Evolutionary conservation across 495 filamentous ascomycete species (phyloP).

Genomic region (Aspergillus homomorphus): DNA sequence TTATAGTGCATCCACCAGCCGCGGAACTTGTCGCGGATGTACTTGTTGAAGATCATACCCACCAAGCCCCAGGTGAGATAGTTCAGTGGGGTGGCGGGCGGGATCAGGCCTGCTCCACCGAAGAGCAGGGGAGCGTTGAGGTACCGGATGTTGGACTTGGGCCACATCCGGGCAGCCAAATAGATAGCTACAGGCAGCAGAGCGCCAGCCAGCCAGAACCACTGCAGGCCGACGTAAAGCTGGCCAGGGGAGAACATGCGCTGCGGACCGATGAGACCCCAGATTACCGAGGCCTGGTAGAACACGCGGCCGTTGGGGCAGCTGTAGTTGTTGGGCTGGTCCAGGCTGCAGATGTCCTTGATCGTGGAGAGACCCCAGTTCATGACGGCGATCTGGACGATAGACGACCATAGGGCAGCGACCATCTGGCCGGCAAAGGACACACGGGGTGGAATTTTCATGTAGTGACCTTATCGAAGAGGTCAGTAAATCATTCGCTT

Average conservation of each 20-base stretch:
- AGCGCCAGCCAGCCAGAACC: slow-evolving; percentile 50
- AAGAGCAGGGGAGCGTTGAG: slow-evolving; percentile 50
- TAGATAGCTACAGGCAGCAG: slow-evolving; percentile 48
- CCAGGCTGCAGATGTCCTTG: slow-evolving; percentile 44
- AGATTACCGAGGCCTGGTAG: slow-evolving; percentile 56
- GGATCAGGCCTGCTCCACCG: slow-evolving; percentile 43
- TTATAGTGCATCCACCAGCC: slow-evolving; percentile 81
- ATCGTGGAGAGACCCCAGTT: slow-evolving; percentile 61
- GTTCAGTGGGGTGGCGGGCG: slow-evolving; percentile 53
- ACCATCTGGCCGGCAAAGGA: slow-evolving; percentile 58
- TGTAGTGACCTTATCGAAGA: slow-evolving; percentile 52
- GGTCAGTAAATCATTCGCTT: too few relatives aligned
- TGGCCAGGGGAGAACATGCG: slow-evolving; percentile 51
- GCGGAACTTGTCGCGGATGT: slow-evolving; percentile 55
- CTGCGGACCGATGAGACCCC: slow-evolving; percentile 51
- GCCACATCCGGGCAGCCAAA: slow-evolving; percentile 42
- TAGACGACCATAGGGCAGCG: slow-evolving; percentile 52
- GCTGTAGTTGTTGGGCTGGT: slow-evolving; percentile 53
- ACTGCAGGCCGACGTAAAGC: slow-evolving; percentile 45
- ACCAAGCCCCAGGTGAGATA: slow-evolving; percentile 64
- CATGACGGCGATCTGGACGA: slow-evolving; percentile 59
- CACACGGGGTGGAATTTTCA: slow-evolving; percentile 61
- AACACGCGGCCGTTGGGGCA: slow-evolving; percentile 62
- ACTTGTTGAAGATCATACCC: slow-evolving; percentile 65
- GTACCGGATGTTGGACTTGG: slow-evolving; percentile 37